Percentiles rank a stretch among this genome's conserved stretches.
These are phyloP conservation scores for Solanum verrucosum DNA, from an alignment of 257 asterid genomes.

Conservation along the genomic window DNA sequence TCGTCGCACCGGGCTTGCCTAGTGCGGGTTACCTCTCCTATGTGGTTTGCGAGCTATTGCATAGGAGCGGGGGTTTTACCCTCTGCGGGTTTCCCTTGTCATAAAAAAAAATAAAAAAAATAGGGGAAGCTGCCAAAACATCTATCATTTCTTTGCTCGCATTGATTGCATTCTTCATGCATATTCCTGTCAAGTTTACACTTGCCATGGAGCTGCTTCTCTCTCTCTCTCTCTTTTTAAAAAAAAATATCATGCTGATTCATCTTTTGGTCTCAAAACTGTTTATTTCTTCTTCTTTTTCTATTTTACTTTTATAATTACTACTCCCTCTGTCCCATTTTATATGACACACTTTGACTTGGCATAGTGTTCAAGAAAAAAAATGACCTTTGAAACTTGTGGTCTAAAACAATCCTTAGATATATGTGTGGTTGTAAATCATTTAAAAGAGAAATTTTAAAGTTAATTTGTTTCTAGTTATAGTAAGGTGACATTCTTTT, in stretches of 20 bases:
- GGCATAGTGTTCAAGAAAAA: not conserved
- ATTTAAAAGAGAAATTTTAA: not conserved
- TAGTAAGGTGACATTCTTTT: not conserved
- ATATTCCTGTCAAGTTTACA: not conserved
- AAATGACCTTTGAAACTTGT: not conserved
- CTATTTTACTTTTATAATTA: not conserved
- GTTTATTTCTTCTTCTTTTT: not conserved
- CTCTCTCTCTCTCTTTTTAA: not conserved
- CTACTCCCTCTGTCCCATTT: not conserved
- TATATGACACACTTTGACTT: not conserved
- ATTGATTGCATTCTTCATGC: not conserved
- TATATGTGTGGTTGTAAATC: not conserved
- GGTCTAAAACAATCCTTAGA: not conserved
- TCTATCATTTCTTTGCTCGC: not conserved
- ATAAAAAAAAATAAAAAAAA: not conserved
- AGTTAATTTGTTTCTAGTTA: not conserved
- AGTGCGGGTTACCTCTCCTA: no score
- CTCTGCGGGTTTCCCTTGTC: no score
- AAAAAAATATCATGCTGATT: not conserved
- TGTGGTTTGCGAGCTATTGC: no score
- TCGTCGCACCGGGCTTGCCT: no score
- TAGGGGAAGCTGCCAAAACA: not conserved
- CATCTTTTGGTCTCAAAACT: not conserved
- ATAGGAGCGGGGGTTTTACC: no score
- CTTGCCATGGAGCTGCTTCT: not conserved